These are phyloP conservation scores for Ascochyta pisi DNA, from an alignment of 2,329 filamentous ascomycete species.

Conservation along the genomic window DNA sequence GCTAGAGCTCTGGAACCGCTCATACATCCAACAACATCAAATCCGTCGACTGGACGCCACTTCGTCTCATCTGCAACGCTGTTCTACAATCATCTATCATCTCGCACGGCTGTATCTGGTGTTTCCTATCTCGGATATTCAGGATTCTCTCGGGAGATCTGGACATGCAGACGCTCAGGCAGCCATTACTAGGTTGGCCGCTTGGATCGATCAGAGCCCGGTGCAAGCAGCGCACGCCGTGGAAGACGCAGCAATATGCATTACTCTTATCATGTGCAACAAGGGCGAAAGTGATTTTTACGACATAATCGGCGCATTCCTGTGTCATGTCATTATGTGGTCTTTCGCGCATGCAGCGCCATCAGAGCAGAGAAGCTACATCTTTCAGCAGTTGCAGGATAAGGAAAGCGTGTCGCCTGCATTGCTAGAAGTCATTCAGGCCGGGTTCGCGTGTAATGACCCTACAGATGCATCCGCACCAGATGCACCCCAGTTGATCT, in stretches of 20 bases:
- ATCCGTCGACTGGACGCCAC: background rate
- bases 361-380: background rate
- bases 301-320: slow-evolving; percentile 8
- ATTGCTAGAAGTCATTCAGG: background rate
- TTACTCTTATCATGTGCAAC: slow-evolving; percentile 2
- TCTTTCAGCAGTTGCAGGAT: background rate
- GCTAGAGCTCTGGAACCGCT: background rate
- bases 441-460: background rate
- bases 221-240: background rate
- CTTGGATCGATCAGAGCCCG: background rate
- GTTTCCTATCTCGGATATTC: slow-evolving; percentile 8
- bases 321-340: slow-evolving; percentile 14
- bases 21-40: background rate
- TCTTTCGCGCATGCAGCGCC: slow-evolving; percentile 2
- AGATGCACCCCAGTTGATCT: slow-evolving; percentile 1
- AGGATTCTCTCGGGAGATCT: slow-evolving; percentile 15
- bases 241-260: slow-evolving; percentile 9
- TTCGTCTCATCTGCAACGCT: background rate
- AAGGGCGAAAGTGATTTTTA: slow-evolving; percentile 4
- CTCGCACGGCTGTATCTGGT: slow-evolving; percentile 2
- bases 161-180: slow-evolving; percentile 1
- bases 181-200: background rate
- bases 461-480: background rate
- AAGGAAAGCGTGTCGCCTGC: background rate
- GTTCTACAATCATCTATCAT: slow-evolving; percentile 3